Evolutionary conservation across 2,329 filamentous ascomycete genomes (phyloP), one percentile per base, ranked within the genome.

Genomic region (Dactylellina sp.): DNA sequence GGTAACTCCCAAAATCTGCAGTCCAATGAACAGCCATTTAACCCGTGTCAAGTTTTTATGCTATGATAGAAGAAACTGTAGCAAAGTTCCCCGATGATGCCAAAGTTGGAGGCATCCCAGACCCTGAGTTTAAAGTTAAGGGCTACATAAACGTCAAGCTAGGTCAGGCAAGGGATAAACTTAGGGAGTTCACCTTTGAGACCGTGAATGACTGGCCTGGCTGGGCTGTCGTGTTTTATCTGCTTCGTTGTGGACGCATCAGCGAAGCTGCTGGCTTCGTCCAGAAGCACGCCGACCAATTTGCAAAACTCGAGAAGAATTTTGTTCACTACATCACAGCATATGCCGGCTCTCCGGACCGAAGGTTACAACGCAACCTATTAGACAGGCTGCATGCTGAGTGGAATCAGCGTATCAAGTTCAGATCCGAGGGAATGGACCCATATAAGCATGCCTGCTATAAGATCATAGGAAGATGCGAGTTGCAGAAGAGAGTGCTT

Each of bases 361-460:
- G 92, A 76, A 87, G 92, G 71, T 85, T 99, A 25, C 89, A 89
- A 76, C 86, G 89, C 44, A 90, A 93, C 75, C 83, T 96, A 66
- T 91, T 96, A 79, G 91, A 93, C 77, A 91, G 91, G 76, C 96
- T 96, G 82, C 91, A 91, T 77, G 92, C 91, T 76, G 93, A 97
- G 80, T 97, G 96, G 81, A 90, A 90, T 57, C 91, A 96, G 80
- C 89, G 93, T 49, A 87, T 89, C 24, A 89, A 92, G 76, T 92
- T 96, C 78, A 91, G 92, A 0, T 91, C 95, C 70, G 90, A 93
- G 79, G 91, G 91, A 0, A 89, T 96, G 76, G 95, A 99, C 80
- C 95, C 95, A 24, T 99, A 96, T 83, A 89, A 93, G 61, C 93
- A 97, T 88, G 93, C 94, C 52, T 97, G 95, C 81, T 98, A 98